Percentiles rank a stretch among this genome's conserved stretches.
phyloP scores from a whole-genome alignment of 768 basidiomycete genomes.

The Trametes maxima region DNA sequence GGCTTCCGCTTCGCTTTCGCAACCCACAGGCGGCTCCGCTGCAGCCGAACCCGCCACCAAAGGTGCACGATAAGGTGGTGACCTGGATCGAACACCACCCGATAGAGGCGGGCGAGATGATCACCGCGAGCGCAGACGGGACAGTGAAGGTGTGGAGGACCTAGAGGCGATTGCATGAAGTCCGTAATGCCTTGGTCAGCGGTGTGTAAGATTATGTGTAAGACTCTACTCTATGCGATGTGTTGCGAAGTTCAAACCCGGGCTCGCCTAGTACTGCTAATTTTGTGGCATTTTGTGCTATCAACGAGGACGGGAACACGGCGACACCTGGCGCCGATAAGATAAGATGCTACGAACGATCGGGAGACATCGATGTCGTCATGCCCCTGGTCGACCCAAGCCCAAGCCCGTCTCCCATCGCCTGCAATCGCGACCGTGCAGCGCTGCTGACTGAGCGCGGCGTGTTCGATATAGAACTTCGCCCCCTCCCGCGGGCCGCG shows the following conservation, averaged over 20 bases:
- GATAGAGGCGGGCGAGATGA: constrained; percentile 75
- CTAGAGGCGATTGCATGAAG: neutral
- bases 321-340: neutral
- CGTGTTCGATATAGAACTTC: neutral
- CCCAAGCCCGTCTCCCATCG: too few relatives aligned
- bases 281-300: too few relatives aligned
- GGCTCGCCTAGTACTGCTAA: too few relatives aligned
- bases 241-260: too few relatives aligned
- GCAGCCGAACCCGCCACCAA: constrained; percentile 72
- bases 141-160: constrained; percentile 82
- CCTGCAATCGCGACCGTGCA: neutral
- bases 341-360: constrained; percentile 2
- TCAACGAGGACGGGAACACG: too few relatives aligned
- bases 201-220: neutral
- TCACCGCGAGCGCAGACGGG: constrained; percentile 91
- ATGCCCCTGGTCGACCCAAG: neutral
- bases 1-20: neutral
- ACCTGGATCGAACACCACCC: constrained; percentile 95
- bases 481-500: too few relatives aligned
- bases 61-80: constrained; percentile 80
- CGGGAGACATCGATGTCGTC: neutral
- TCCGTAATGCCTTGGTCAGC: neutral
- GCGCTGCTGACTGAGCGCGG: neutral
- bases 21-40: constrained; percentile 63
- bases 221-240: neutral